Evolutionary conservation across 2,329 filamentous ascomycete species (phyloP).

Genomic region (Blastomyces emzantsi): DNA sequence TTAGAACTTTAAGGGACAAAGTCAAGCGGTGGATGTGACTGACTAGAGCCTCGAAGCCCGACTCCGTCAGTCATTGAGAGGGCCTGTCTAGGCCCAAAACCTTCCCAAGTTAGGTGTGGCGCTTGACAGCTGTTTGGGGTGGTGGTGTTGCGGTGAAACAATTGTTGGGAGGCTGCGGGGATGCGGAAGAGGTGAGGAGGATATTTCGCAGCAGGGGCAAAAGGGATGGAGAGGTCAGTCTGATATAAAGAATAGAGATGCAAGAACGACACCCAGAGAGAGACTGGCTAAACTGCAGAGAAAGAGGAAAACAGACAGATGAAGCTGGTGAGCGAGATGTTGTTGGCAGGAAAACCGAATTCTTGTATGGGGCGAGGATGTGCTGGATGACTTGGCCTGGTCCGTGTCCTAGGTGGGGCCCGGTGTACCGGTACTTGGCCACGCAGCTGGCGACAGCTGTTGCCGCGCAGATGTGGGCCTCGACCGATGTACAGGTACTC

Average conservation of each 20-base stretch:
- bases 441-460: not conserved
- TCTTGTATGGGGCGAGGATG: not conserved
- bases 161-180: not conserved
- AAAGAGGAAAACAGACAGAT: not conserved
- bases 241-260: not conserved
- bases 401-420: not conserved
- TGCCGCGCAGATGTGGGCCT: not conserved
- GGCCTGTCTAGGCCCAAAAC: not conserved
- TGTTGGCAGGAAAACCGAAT: not conserved
- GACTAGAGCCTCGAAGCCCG: not conserved
- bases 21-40: not conserved
- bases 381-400: not conserved
- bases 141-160: slow-evolving; percentile 2
- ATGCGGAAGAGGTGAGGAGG: too few species aligned
- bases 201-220: not conserved
- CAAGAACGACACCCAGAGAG: not conserved
- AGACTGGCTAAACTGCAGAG: not conserved
- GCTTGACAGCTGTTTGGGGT: not conserved
- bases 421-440: slow-evolving; percentile 2
- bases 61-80: slow-evolving; percentile 2
- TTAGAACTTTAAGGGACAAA: not conserved
- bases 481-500: not conserved
- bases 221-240: not conserved
- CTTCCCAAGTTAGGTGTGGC: not conserved
- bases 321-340: not conserved